Evolutionary conservation across 2,329 filamentous ascomycete species (phyloP).

Genomic region (Dendryphion nanum): DNA sequence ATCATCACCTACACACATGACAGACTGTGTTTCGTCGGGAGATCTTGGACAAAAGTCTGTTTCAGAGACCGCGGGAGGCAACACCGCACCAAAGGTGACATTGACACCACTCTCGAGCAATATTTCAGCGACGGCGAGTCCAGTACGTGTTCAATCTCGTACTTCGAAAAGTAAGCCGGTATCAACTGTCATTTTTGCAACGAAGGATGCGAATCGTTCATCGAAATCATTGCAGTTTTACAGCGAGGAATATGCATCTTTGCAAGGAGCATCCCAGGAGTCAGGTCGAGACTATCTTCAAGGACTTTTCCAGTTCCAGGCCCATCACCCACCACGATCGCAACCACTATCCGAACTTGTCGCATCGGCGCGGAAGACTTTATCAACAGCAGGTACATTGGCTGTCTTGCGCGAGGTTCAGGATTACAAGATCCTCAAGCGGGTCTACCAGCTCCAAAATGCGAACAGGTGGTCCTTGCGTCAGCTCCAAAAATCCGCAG

Average conservation of each 20-base stretch:
- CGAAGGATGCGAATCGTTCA: conserved; percentile 46
- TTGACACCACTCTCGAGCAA: conserved; percentile 36
- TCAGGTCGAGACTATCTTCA: conserved; percentile 59
- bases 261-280: conserved; percentile 49
- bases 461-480: conserved; percentile 89
- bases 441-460: conserved; percentile 88
- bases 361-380: conserved; percentile 80
- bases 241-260: conserved; percentile 41
- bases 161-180: conserved; percentile 58
- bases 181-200: conserved; percentile 77
- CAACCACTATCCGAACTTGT: conserved; percentile 67
- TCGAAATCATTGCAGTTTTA: conserved; percentile 31
- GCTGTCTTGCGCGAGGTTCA: conserved; percentile 82
- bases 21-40: conserved; percentile 68
- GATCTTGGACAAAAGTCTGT: conserved; percentile 71
- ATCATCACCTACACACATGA: conserved; percentile 39
- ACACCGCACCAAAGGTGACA: conserved; percentile 49
- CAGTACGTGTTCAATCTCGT: conserved; percentile 18
- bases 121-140: conserved; percentile 23
- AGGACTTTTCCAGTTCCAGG: conserved; percentile 58
- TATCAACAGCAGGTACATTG: conserved; percentile 81
- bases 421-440: conserved; percentile 79
- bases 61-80: conserved; percentile 67
- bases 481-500: conserved; percentile 79
- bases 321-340: conserved; percentile 56